These are phyloP conservation scores for Thinopyrum elongatum DNA, from an alignment of 176 grass and related monocot genomes.

Conservation along the genomic window DNA sequence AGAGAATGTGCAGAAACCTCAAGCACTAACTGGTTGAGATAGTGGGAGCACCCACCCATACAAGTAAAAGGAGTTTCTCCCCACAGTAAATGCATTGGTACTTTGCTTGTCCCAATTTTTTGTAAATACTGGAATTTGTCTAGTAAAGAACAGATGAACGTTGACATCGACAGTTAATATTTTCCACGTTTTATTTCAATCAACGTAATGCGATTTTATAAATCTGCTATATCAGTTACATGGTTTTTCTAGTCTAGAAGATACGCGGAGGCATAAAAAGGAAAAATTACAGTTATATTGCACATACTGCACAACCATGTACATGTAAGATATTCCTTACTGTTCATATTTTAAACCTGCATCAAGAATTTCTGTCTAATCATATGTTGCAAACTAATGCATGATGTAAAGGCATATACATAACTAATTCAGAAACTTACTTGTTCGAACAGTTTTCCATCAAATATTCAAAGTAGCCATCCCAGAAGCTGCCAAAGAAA, in stretches of 20 bases:
- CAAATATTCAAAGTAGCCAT: slow-evolving; percentile 97
- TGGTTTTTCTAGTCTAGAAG: not conserved
- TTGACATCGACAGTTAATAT: not conserved
- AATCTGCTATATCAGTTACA: slow-evolving; percentile 5
- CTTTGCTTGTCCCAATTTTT: not conserved
- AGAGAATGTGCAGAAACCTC: slow-evolving; percentile 1
- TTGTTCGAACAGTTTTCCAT: slow-evolving; percentile 94
- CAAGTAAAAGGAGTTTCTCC: not conserved
- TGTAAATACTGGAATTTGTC: slow-evolving; percentile 24
- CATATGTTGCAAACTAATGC: not conserved
- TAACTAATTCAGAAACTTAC: slow-evolving; percentile 52
- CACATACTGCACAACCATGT: slow-evolving; percentile 7
- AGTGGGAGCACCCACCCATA: slow-evolving; percentile 3
- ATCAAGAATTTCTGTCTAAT: slow-evolving; percentile 18
- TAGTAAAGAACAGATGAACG: slow-evolving; percentile 1
- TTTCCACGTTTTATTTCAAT: slow-evolving; percentile 13
- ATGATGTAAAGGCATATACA: slow-evolving; percentile 17
- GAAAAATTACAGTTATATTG: not conserved
- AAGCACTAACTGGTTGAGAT: slow-evolving; percentile 1
- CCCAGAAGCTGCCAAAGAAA: slow-evolving; percentile 92
- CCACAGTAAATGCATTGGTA: slow-evolving; percentile 27
- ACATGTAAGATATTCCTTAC: not conserved
- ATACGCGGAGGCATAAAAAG: not conserved
- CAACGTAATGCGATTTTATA: slow-evolving; percentile 11
- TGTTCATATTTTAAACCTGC: slow-evolving; percentile 16